Base-by-base conservation (phyloP, 1,139 yeast species). In the Taiozyma sp. region DNA sequence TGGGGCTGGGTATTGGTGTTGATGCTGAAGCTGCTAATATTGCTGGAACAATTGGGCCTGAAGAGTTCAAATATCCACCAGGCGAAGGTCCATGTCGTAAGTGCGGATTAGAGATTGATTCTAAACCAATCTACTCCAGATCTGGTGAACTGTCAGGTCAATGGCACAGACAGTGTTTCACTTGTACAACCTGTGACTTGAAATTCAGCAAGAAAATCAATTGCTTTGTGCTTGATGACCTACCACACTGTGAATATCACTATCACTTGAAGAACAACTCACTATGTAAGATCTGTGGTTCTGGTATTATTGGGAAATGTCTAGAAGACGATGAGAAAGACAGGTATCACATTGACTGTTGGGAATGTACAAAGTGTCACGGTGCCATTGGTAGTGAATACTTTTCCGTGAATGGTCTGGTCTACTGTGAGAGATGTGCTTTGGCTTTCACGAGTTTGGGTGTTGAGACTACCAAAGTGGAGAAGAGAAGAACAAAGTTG, bases 121-220 rank as follows among this genome's bases (percentile, higher is more conserved):
- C 73, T 43, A 80, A 73, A 71, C 79, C 76, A 53, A 80, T 93
- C n/a, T 85, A 82, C 65, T 88, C 97, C 13, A 70, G 68, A 43
- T 83, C 80, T 56, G 89, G 88, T 24, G 91, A 86, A 60, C 71
- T 93, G 43, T 79, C 91, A 1, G 99, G 99, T 0, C 95, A 90
- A 67, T 91, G 98, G 98, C 99, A 93, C 66, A 76, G 95, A 47
- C 70, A 75, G 16, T 93, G 99, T 66, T 91, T 93, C 71, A 70
- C 73, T 22, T 93, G 99, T 70, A 68, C 75, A 24, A 66, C 71
- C n/a, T 89, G 97, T 69, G 68, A 68, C 6, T 63, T 76, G 2
- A 68, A 66, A 43, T 86, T 86, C 66, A 75, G 73, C 56, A 83
- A 81, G 60, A 73, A 77, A 16, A 79, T 80, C 16, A 87, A 85